Conservation (phyloP, 1,284 basidiomycete species). For the Leccinum solheimii region DNA sequence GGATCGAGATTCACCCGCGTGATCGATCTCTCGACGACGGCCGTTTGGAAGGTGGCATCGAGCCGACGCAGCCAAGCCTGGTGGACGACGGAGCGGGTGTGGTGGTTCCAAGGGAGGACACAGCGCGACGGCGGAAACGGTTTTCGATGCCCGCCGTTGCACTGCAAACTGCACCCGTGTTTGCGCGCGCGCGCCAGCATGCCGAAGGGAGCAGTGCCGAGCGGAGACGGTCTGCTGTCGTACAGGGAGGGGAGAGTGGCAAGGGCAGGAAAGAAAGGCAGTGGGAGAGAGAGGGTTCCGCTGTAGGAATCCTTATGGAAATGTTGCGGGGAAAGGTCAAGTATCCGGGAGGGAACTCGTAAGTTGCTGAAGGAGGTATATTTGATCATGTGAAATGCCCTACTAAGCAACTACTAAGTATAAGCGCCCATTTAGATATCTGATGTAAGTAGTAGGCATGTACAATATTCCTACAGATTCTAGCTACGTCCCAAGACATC, state of each 20-base stretch:
- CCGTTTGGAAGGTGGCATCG: slow-evolving; percentile 10
- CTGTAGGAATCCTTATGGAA: slow-evolving; percentile 33
- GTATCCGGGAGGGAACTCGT: slow-evolving; percentile 26
- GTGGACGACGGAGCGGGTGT: slow-evolving; percentile 2
- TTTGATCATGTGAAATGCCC: background rate
- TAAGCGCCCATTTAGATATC: background rate
- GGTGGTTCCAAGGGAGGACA: slow-evolving; percentile 47
- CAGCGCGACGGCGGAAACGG: slow-evolving; percentile 60
- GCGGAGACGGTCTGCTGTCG: slow-evolving; percentile 23
- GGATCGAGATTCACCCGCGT: background rate
- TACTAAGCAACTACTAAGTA: background rate
- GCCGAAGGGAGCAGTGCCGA: slow-evolving; percentile 13
- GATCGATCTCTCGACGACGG: slow-evolving; percentile 2
- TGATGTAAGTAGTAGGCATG: slow-evolving; percentile 2
- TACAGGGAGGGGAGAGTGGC: slow-evolving; percentile 23
- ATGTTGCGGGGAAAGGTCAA: slow-evolving; percentile 29
- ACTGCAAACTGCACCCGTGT: slow-evolving; percentile 70
- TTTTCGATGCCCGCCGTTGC: slow-evolving; percentile 75
- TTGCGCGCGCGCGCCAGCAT: slow-evolving; percentile 46
- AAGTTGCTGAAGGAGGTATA: background rate
- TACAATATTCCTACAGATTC: background rate
- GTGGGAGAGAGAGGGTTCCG: slow-evolving; percentile 31
- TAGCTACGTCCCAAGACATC: too few species aligned
- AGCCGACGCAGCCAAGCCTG: background rate
- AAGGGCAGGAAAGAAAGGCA: slow-evolving; percentile 31